Evolutionary conservation across 2,329 filamentous ascomycete genomes (phyloP), one percentile per base, ranked within the genome.

Genomic region (Botrytis fabae): DNA sequence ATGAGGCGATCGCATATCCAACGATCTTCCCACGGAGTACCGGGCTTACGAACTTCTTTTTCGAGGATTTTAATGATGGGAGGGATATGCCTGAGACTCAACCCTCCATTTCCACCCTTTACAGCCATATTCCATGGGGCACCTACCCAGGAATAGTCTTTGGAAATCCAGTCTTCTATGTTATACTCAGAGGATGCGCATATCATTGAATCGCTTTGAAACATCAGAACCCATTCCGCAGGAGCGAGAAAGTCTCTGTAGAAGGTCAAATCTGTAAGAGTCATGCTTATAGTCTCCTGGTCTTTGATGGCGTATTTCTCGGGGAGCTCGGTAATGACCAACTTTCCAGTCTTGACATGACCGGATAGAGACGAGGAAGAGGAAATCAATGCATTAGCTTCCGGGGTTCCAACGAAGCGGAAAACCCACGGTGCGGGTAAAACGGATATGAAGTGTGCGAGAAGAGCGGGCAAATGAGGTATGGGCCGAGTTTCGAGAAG

Each of bases 341-440:
- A 48, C 60, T 70, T 70, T 51, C 66, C 68, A 1, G 72, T 40
- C 9, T 70, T 69, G 16, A 70, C 57, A 69, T 85, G 81, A 72
- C 83, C 81, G 72, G 85, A 83, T 44, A 84, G 81, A 44, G 82
- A 82, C 40, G 83, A 82, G 57, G 84, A 81, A 48, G 82, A 42
- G 9, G 60, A 82, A 57, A 88, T 80, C 75, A 82, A 83, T 57
- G 81, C 78, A 42, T 85, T 81, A 48, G 85, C 85, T 74, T 81
- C 78, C 5, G 82, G 80, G 4, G 85, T 86, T 69, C 86, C 86
- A 82, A 88, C 86, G 81, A 88, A 87, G 59, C 83, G 83, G 80
- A 88, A 87, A 38, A 82, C 83, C 87, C 87, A 89, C 81, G 88
- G 86, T 0, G 86, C 84, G 6, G 86, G 86, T 5, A 88, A 83